A percentile compares a stretch with the other conserved stretches of the same genome.
Evolutionary conservation across 768 basidiomycete species (phyloP).

Genomic region (Tubosaeta sp.): DNA sequence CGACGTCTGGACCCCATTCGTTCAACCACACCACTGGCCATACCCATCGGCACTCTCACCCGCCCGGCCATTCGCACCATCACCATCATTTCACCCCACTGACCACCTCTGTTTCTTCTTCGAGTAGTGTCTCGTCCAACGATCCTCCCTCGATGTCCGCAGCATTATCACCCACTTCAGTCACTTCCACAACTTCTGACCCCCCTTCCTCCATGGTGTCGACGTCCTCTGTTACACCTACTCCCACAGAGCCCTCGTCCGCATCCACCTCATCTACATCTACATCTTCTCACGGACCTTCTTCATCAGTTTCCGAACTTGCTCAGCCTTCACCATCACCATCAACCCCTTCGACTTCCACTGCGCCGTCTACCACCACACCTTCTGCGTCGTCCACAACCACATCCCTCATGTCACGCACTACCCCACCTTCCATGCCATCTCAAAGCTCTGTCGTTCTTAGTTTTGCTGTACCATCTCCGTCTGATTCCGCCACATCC

Average conservation of each 20-base stretch:
- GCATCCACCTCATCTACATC: not conserved
- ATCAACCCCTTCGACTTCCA: not conserved
- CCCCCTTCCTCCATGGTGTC: not conserved
- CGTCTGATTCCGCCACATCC: not conserved
- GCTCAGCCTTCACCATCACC: not conserved
- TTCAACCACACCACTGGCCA: not conserved
- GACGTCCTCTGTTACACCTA: not conserved
- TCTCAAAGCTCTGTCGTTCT: constrained; percentile 1
- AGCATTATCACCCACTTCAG: not conserved
- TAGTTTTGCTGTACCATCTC: not conserved
- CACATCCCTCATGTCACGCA: not conserved
- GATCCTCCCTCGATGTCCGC: not conserved
- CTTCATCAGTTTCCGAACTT: not conserved
- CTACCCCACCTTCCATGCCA: not conserved
- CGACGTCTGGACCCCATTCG: not conserved
- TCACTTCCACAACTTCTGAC: not conserved
- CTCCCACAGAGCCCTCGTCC: not conserved
- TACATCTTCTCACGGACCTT: not conserved
- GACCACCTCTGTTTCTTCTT: not conserved
- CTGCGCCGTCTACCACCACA: not conserved
- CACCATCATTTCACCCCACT: not conserved
- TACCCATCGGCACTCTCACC: not conserved
- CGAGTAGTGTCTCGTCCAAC: not conserved
- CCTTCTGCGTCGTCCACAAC: not conserved
- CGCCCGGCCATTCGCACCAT: not conserved